Percentiles rank a stretch among this genome's conserved stretches.
phyloP scores from a whole-genome alignment of 768 basidiomycete species.

The Chalciporus piperatus region DNA sequence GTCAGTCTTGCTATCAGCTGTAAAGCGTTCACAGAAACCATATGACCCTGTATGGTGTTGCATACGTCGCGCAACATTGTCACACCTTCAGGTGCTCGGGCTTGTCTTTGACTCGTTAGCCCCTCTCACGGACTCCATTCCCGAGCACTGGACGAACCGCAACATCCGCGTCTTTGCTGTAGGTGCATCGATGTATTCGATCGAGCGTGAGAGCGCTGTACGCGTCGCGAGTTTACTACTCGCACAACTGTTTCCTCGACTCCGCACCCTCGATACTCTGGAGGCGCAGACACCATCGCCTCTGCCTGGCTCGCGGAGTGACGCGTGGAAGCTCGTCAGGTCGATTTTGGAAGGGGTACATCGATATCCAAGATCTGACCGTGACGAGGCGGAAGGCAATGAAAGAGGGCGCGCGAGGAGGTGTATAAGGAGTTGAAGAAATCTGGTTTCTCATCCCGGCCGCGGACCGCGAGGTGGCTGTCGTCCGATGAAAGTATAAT shows the following conservation, averaged over 20 bases:
- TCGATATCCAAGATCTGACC: neutral
- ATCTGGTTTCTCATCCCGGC: neutral
- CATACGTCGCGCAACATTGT: neutral
- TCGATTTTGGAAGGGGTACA: neutral
- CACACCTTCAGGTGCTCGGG: neutral
- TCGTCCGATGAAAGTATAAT: neutral
- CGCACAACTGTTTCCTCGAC: too few species aligned
- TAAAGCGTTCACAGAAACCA: too few species aligned
- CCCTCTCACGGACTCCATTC: neutral
- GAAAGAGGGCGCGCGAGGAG: neutral
- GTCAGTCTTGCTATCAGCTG: too few species aligned
- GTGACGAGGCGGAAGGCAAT: neutral
- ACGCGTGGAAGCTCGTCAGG: neutral
- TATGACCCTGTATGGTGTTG: neutral
- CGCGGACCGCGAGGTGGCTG: neutral
- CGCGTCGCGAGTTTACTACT: too few species aligned
- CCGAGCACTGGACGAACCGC: neutral
- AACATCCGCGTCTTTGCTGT: neutral
- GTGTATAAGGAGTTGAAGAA: neutral
- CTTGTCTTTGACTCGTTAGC: constrained; percentile 3
- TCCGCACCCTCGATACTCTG: neutral
- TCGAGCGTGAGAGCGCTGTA: too few species aligned
- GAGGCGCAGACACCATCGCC: neutral
- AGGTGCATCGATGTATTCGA: neutral
- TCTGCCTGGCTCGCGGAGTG: neutral